Percentiles rank a stretch among this genome's conserved stretches.
Evolutionary conservation across 73 alveolate genomes (phyloP).

Genomic region (Paramecium sexaurelia): DNA sequence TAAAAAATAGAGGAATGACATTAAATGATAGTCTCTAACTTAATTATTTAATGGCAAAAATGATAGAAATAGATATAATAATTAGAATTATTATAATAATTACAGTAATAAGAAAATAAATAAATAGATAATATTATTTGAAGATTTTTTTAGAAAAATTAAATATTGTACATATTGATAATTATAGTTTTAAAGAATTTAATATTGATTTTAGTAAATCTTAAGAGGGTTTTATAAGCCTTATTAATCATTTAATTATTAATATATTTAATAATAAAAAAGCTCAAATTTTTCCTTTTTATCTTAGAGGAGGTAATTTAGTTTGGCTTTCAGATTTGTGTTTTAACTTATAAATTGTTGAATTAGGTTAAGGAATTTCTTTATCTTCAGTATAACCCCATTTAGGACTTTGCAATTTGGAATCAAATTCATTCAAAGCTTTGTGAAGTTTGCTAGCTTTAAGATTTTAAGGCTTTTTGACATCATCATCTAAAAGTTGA

Average conservation of each 20-base stretch:
- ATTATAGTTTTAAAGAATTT: too few relatives aligned
- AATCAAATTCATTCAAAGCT: constrained; percentile 43
- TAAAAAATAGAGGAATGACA: too few relatives aligned
- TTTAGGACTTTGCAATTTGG: neutral
- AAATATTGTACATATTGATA: too few relatives aligned
- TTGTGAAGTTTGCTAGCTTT: constrained; percentile 30
- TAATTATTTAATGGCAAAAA: too few relatives aligned
- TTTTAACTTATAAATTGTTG: constrained; percentile 18
- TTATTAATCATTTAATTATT: neutral
- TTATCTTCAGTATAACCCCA: constrained; percentile 11
- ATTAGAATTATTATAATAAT: too few relatives aligned
- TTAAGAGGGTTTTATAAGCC: neutral
- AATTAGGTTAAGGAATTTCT: constrained; percentile 19
- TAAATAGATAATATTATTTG: too few relatives aligned
- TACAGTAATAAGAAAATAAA: too few relatives aligned
- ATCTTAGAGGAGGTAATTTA: neutral
- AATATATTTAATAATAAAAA: neutral
- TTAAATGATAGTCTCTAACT: too few relatives aligned
- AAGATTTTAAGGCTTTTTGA: neutral
- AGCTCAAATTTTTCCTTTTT: constrained; percentile 7
- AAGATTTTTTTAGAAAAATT: too few relatives aligned
- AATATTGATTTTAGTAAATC: too few relatives aligned
- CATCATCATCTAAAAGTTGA: neutral
- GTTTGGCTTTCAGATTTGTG: constrained; percentile 26
- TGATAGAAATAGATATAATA: too few relatives aligned